A percentile compares a stretch with the other conserved stretches of the same genome.
These are phyloP conservation scores for Nitzschia palea DNA, from an alignment of 108 stramenopile species.

Conservation along the genomic window DNA sequence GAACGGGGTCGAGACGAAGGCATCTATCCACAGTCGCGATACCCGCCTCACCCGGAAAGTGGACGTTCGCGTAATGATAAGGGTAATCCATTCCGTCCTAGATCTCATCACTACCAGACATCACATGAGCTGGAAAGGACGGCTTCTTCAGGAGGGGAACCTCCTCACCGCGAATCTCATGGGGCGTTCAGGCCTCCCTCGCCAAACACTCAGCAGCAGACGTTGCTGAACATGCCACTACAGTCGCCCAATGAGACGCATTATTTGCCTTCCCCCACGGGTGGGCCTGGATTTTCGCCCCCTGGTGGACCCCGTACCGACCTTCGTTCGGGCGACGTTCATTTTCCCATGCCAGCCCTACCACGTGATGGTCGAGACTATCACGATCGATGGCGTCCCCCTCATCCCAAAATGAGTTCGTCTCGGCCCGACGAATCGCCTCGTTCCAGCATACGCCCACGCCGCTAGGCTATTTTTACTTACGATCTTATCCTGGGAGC, in stretches of 20 bases:
- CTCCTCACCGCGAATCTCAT: background rate
- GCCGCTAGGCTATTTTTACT: background rate
- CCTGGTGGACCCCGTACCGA: conserved; percentile 8
- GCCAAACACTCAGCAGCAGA: conserved; percentile 21
- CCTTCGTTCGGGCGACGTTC: conserved; percentile 15
- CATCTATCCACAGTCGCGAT: conserved; percentile 11
- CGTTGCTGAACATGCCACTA: conserved; percentile 35
- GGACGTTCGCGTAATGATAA: background rate
- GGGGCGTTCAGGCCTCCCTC: conserved; percentile 26
- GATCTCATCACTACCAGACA: conserved; percentile 13
- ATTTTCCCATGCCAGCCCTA: conserved; percentile 34
- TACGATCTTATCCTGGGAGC: background rate
- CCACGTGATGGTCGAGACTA: conserved; percentile 22
- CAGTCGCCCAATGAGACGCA: conserved; percentile 30
- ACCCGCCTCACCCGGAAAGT: background rate
- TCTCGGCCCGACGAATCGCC: conserved; percentile 8
- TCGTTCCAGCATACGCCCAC: background rate
- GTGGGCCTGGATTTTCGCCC: conserved; percentile 28
- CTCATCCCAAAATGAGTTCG: conserved; percentile 16
- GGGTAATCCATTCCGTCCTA: conserved; percentile 30
- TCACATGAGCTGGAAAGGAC: conserved; percentile 34
- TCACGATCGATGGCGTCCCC: conserved; percentile 32
- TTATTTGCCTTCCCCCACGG: conserved; percentile 22
- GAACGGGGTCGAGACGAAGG: conserved; percentile 2
- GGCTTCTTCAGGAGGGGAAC: conserved; percentile 28